Evolutionary conservation across 2,329 filamentous ascomycete genomes (phyloP), one percentile per base, ranked within the genome.

Genomic region (Furcasterigmium furcatum): DNA sequence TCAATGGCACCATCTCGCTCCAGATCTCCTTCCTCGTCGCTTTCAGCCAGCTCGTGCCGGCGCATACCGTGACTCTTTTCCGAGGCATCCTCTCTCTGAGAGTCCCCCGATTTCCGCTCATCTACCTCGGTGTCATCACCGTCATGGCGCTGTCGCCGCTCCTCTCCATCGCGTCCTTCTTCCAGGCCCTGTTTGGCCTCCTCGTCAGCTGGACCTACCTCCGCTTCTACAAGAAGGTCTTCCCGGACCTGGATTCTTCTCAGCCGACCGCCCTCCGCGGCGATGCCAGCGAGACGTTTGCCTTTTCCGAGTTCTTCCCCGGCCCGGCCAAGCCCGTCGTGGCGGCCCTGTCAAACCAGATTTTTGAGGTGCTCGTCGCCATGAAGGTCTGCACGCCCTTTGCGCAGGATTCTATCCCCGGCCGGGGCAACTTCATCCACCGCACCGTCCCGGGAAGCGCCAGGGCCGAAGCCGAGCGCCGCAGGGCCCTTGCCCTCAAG

Each of bases 1-100:
- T 97, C 60, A 88, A 88, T 56, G 94, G 94, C 56, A 91, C 91
- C 45, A 85, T 96, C 52, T 84, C 91, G 14, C 76, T 96, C 47
- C 92, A 96, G 66, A 91, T 94, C 39, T 85, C 88, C 50, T 97
- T 97, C 72, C 87, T 99, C 50, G 89, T 97, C 58, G 89, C 92
- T 45, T 96, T 97, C 70, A 97, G 95, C 70, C 94, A 99, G 68
- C 88, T 99, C 41, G 87, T 97, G 29, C 94, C 94, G 19, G 91
- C 96, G 51, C 94, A 99, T 67, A 99, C 94, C 10, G 92, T 97
- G 44, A 94, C 92, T 5, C 81, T 99, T 47, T 92, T 96, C 72
- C 87, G 87, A 53, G 91, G 91, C 52, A 72, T 96, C 50, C 65
- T 97, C 48, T 95, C 94, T 49, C 83, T 97, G 65, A 88, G 92